A percentile compares a stretch with the other conserved stretches of the same genome.
Conservation (phyloP, 495 filamentous ascomycete genomes). For the Tuber melanosporum region DNA sequence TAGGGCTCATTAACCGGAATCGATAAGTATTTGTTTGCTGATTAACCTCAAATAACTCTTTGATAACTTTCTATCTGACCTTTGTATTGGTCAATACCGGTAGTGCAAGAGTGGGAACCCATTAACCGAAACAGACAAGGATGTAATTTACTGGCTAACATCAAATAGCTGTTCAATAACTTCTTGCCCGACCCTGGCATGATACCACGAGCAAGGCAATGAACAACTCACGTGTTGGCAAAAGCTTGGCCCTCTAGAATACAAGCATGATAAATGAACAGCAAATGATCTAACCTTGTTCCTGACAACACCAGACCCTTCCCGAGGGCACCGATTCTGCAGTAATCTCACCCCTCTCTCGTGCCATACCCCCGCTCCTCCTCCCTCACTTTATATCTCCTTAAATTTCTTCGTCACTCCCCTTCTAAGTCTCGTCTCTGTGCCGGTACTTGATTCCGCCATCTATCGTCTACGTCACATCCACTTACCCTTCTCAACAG, state of each 20-base stretch:
- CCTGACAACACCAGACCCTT: conserved; percentile 1
- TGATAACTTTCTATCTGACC: too few relatives aligned
- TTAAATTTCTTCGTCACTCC: neutral
- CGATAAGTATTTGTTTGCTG: too few relatives aligned
- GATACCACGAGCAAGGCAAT: neutral
- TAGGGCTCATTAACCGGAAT: too few relatives aligned
- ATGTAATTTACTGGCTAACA: too few relatives aligned
- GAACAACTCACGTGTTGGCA: neutral
- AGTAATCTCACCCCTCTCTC: neutral
- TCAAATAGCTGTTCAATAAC: too few relatives aligned
- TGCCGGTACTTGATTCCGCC: neutral
- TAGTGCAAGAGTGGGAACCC: too few relatives aligned
- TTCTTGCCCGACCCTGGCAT: too few relatives aligned
- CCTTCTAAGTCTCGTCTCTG: neutral
- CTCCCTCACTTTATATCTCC: neutral
- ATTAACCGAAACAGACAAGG: too few relatives aligned
- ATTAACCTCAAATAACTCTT: too few relatives aligned
- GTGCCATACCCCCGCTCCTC: conserved; percentile 3
- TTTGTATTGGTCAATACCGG: neutral
- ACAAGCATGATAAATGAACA: neutral
- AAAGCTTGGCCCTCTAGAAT: neutral
- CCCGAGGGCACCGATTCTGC: neutral
- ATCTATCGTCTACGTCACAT: neutral
- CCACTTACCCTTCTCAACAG: neutral
- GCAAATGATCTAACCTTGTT: neutral